Evolutionary conservation across 2,329 filamentous ascomycete genomes (phyloP).

Genomic region (Scopulariopsis brevicaulis): DNA sequence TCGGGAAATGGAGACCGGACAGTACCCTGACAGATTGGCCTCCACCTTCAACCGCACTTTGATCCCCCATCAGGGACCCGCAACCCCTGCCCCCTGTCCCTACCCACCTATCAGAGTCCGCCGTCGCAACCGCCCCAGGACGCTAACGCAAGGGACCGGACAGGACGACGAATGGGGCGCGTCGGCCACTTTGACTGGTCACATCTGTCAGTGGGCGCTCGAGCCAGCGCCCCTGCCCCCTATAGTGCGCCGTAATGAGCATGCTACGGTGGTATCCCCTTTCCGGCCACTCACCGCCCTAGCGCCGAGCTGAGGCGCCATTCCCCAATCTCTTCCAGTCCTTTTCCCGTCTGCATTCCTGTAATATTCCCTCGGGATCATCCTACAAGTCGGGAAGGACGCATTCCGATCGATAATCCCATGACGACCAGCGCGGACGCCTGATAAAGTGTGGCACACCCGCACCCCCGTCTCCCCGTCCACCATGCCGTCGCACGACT

Average conservation of each 20-base stretch:
- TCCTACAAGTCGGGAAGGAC: background rate
- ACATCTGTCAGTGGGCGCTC: background rate
- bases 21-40: background rate
- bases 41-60: background rate
- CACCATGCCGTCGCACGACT: background rate
- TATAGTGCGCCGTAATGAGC: background rate
- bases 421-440: background rate
- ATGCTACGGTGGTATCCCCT: constrained; percentile 3
- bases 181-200: background rate
- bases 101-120: background rate
- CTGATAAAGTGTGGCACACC: no score
- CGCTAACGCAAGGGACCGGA: constrained; percentile 5
- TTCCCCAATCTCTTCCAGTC: background rate
- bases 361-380: background rate
- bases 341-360: background rate
- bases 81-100: background rate
- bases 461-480: background rate
- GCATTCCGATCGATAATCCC: background rate
- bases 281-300: constrained; percentile 4
- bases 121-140: background rate
- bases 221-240: background rate
- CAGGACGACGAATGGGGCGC: background rate
- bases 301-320: background rate
- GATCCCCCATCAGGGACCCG: background rate
- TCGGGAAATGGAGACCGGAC: background rate